A percentile compares a stretch with the other conserved stretches of the same genome.
Evolutionary conservation across 2,329 filamentous ascomycete genomes (phyloP).

Genomic region (Diaporthe destruens): DNA sequence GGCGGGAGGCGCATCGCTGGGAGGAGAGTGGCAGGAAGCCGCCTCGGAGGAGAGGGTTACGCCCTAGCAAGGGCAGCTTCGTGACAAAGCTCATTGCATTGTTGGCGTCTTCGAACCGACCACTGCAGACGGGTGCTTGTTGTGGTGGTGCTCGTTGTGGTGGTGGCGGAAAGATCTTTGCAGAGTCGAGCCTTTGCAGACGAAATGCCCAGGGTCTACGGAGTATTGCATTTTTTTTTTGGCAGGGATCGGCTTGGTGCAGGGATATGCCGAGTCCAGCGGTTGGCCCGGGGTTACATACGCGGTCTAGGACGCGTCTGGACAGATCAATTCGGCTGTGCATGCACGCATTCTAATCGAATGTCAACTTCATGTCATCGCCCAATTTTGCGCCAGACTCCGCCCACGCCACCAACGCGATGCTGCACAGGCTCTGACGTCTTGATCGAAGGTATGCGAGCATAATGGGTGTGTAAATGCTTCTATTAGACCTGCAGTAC

Average conservation of each 20-base stretch:
- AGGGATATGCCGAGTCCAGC: constrained; percentile 22
- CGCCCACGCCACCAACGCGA: neutral
- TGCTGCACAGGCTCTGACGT: neutral
- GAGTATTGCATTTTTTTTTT: neutral
- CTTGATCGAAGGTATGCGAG: constrained; percentile 24
- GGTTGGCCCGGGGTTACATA: neutral
- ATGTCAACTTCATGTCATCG: neutral
- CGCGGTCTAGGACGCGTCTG: constrained; percentile 29
- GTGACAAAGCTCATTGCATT: constrained; percentile 41
- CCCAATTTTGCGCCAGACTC: neutral
- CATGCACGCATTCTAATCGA: neutral
- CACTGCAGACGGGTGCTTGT: neutral
- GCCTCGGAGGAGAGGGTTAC: constrained; percentile 16
- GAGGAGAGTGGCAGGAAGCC: constrained; percentile 31
- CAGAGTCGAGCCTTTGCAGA: neutral
- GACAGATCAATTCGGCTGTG: neutral
- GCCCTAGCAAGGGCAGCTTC: constrained; percentile 38
- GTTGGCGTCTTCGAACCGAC: neutral
- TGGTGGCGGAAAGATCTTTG: neutral
- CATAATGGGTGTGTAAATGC: neutral
- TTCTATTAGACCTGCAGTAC: neutral
- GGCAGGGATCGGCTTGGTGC: constrained; percentile 18
- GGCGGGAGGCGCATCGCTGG: constrained; percentile 62
- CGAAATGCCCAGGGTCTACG: neutral
- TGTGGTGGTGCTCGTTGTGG: neutral